phyloP scores from a whole-genome alignment of 2,329 filamentous ascomycete genomes.

The Colletotrichum eremochloae region DNA sequence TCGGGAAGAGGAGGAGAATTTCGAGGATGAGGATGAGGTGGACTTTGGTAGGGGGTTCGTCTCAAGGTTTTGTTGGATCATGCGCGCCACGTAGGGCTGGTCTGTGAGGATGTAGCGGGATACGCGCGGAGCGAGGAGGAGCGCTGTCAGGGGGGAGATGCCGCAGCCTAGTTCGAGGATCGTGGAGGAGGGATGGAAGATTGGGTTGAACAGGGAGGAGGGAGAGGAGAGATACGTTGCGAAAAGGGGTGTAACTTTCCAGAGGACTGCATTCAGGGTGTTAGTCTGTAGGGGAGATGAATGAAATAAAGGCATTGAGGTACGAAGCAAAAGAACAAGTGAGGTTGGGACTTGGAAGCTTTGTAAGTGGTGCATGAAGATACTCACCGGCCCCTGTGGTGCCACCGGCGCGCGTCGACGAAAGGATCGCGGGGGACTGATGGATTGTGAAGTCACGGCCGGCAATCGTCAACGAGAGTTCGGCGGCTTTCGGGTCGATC shows the following conservation, averaged over 20 bases:
- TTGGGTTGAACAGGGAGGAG: conserved; percentile 69
- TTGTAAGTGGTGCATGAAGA: conserved; percentile 7
- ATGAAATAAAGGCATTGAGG: conserved; percentile 12
- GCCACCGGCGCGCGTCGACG: conserved; percentile 76
- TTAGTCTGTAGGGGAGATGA: conserved; percentile 10
- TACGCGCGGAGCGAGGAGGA: conserved; percentile 74
- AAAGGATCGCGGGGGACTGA: conserved; percentile 87
- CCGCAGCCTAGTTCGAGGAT: conserved; percentile 91
- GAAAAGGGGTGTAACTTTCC: conserved; percentile 89
- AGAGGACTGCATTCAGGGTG: conserved; percentile 72
- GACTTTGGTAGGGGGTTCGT: conserved; percentile 62
- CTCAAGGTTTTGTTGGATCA: conserved; percentile 81
- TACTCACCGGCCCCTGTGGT: conserved; percentile 66
- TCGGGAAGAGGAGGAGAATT: conserved; percentile 21
- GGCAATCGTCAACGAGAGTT: conserved; percentile 76
- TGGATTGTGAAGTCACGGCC: conserved; percentile 80
- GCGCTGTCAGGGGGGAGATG: conserved; percentile 82
- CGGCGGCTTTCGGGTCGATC: conserved; percentile 77
- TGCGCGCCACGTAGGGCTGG: conserved; percentile 84
- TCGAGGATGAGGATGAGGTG: conserved; percentile 31
- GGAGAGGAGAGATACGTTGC: conserved; percentile 81
- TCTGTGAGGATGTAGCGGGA: conserved; percentile 84
- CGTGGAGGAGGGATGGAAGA: conserved; percentile 68
- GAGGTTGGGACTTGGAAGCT: not conserved
- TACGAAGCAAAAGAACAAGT: conserved; percentile 2